Evolutionary conservation across 1,139 yeast genomes (phyloP), one percentile per base, ranked within the genome.

Genomic region (Pichia inconspicua): DNA sequence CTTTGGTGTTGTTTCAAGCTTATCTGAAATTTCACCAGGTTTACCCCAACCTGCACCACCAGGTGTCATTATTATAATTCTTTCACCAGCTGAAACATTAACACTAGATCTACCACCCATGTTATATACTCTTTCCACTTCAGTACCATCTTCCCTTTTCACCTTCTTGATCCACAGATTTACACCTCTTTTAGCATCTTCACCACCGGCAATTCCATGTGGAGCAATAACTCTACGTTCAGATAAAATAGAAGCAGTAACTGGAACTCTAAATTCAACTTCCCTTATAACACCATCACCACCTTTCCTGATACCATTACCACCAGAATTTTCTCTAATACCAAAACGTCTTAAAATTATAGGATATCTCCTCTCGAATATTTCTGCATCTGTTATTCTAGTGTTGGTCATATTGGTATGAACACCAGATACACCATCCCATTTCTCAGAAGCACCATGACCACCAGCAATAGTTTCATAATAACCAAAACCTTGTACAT

Each of bases 11-110:
- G 19, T 34, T 30, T 30, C 34, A 30, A 12, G 34, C 14, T 9
- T 12, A 30, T 8, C 25, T 9, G 5, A 38, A 14, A 14, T 17
- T 15, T n/a, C 12, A 34, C 37, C 22, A 15, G 37, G 38, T 12
- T 48, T 53, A 42, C 78, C 79, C 58, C 67, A 74, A 1, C 78
- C 80, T 43, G 79, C 79, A 40, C 78, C 79, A 45, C 79, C 79
- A 1, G 79, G 78, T 1, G 78, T 73, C 53, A 63, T 50, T 17
- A 74, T 68, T 38, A 70, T 62, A 37, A 75, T 55, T 36, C 73
- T 62, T 53, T 75, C 80, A 27, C 78, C 78, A 45, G 60, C 62
- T 54, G 59, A 53, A 51, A 63, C 59, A 34, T 58, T 53, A 19
- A 67, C 66, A 39, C 61, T 58, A n/a, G 63, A 47, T 46, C 63